Evolutionary conservation across 306 rosid genomes (phyloP).

Genomic region (Cucurbita moschata): DNA sequence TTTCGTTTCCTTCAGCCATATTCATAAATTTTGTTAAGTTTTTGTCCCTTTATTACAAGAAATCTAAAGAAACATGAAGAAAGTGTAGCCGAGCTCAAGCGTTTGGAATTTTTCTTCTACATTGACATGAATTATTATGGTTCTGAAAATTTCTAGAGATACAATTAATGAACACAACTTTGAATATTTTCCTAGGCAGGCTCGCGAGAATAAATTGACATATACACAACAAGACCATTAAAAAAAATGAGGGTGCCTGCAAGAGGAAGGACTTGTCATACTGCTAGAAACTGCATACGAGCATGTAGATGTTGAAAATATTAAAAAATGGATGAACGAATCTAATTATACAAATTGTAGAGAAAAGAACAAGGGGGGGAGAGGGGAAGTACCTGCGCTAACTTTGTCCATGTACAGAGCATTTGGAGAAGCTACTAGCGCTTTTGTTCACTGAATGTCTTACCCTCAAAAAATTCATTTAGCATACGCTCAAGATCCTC

Average conservation of each 20-base stretch:
- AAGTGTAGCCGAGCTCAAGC: not conserved
- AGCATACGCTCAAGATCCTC: conserved; percentile 79
- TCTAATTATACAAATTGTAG: not conserved
- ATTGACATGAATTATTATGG: not conserved
- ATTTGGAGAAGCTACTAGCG: conserved; percentile 24
- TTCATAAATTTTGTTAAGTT: not conserved
- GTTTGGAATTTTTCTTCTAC: not conserved
- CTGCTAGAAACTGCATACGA: not conserved
- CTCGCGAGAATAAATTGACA: not conserved
- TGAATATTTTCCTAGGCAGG: not conserved
- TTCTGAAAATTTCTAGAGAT: not conserved
- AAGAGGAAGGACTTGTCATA: not conserved
- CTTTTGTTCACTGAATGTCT: conserved; percentile 72
- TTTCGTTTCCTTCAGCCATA: not conserved
- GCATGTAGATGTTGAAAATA: not conserved
- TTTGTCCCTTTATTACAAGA: not conserved
- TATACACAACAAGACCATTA: not conserved
- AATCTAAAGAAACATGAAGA: not conserved
- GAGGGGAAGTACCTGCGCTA: not conserved
- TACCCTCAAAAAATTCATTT: conserved; percentile 77
- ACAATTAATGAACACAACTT: not conserved
- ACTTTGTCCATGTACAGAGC: not conserved
- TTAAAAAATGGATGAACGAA: not conserved
- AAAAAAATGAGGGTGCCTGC: not conserved
- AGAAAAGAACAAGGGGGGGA: not conserved